Percentiles rank a stretch among this genome's conserved stretches.
Evolutionary conservation across 441 rosid genomes (phyloP).

Genomic region (Erodium chrysanthum): DNA sequence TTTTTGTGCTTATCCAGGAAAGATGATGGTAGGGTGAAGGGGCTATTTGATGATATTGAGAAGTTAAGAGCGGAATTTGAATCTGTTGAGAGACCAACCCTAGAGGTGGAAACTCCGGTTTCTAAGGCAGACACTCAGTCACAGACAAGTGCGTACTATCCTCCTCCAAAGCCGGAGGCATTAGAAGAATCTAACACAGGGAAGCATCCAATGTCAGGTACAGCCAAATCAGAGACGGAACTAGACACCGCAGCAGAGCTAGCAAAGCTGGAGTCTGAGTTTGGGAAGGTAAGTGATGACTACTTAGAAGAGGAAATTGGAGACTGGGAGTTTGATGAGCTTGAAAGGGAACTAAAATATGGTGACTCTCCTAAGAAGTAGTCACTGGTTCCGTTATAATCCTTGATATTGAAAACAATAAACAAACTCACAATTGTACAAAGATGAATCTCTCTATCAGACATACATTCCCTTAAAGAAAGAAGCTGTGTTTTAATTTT

Average conservation of each 20-base stretch:
- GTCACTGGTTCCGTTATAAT: conserved; percentile 8
- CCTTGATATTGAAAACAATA: conserved; percentile 9
- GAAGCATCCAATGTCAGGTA: conserved; percentile 25
- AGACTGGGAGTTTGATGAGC: conserved; percentile 97
- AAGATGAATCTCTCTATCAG: conserved; percentile 12
- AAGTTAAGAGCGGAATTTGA: conserved; percentile 67
- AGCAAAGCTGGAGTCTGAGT: conserved; percentile 84
- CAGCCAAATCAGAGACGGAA: conserved; percentile 26
- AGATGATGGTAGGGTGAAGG: conserved; percentile 49
- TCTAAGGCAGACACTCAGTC: conserved; percentile 27
- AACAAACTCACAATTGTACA: conserved; percentile 14
- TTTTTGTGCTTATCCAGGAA: conserved; percentile 37
- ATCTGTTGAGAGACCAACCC: conserved; percentile 67
- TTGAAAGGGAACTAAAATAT: conserved; percentile 64
- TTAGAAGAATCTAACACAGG: background rate
- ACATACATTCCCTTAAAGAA: conserved; percentile 14
- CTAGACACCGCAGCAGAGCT: conserved; percentile 78
- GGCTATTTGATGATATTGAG: conserved; percentile 67
- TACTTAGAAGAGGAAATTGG: conserved; percentile 70
- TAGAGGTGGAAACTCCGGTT: conserved; percentile 60
- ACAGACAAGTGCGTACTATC: conserved; percentile 20
- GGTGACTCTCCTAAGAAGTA: conserved; percentile 31
- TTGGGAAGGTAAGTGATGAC: conserved; percentile 70
- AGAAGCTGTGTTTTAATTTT: conserved; percentile 26
- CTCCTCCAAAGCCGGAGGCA: conserved; percentile 17